Percentiles rank a stretch among this genome's conserved stretches.
Evolutionary conservation across 2,329 filamentous ascomycete species (phyloP).

Genomic region (Ustulina deusta): DNA sequence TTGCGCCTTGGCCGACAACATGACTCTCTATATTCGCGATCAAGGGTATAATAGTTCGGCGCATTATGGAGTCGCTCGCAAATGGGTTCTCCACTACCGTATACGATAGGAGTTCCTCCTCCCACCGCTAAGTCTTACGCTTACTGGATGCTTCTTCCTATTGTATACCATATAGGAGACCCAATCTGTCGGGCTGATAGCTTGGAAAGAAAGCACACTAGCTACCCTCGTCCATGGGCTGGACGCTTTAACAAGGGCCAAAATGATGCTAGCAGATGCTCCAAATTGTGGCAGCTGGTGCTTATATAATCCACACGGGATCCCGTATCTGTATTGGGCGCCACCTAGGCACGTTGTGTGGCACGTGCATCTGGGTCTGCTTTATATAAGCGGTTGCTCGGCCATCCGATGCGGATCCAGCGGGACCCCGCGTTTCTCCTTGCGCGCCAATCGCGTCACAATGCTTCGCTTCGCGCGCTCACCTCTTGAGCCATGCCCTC

Average conservation of each 20-base stretch:
- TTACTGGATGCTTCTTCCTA: background rate
- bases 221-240: constrained; percentile 1
- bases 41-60: background rate
- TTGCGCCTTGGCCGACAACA: background rate
- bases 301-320: too few species aligned
- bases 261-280: too few species aligned
- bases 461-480: constrained; percentile 10
- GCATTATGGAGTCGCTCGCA: background rate
- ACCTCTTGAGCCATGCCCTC: constrained; percentile 10
- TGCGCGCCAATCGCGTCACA: constrained; percentile 12
- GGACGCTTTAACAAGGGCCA: constrained; percentile 1
- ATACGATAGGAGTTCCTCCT: constrained; percentile 15
- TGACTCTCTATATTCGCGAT: constrained; percentile 5
- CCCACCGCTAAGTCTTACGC: background rate
- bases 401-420: constrained; percentile 9
- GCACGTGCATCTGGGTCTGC: background rate
- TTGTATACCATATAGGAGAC: constrained; percentile 18
- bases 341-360: too few species aligned
- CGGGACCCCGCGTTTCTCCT: constrained; percentile 10
- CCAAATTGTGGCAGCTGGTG: too few species aligned
- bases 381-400: constrained; percentile 16
- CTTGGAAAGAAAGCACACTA: constrained; percentile 8
- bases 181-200: constrained; percentile 3
- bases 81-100: background rate
- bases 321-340: too few species aligned